Conservation (phyloP, 1,284 basidiomycete genomes). For the Boletus subluridellus region DNA sequence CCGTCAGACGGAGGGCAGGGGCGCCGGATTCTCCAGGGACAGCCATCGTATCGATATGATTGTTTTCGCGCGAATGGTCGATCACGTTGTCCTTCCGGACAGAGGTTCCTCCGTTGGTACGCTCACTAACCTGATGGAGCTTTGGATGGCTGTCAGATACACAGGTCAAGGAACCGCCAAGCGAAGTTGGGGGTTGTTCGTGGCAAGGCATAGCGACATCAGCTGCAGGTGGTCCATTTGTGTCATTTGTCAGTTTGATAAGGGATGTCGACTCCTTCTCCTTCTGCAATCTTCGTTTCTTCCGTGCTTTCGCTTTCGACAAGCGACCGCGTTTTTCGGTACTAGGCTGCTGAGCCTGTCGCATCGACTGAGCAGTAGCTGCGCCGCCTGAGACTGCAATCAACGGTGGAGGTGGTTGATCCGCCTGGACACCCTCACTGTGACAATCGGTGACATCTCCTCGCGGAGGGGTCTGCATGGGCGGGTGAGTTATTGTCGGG, state of each 20-base stretch:
- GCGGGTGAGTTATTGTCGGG: neutral
- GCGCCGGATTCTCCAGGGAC: neutral
- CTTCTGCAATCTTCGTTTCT: constrained; percentile 15
- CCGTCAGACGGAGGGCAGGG: constrained; percentile 7
- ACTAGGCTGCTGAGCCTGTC: neutral
- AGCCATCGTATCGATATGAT: neutral
- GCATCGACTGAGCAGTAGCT: constrained; percentile 1
- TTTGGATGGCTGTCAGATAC: neutral
- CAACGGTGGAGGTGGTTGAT: neutral
- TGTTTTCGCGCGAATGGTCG: neutral
- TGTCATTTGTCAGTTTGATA: neutral
- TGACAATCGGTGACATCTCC: neutral
- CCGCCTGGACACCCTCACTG: neutral
- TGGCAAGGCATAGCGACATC: neutral
- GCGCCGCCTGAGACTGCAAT: neutral
- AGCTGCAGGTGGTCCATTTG: neutral
- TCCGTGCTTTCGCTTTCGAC: constrained; percentile 16
- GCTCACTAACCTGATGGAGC: neutral
- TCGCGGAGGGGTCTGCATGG: neutral
- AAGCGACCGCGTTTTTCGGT: neutral
- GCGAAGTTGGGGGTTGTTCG: constrained; percentile 3
- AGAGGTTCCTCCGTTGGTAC: neutral
- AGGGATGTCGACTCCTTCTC: neutral
- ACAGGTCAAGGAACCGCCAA: neutral
- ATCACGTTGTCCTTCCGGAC: neutral